Evolutionary conservation across 768 basidiomycete species (phyloP), one percentile per base, ranked within the genome.

Genomic region (Calocybe cyanea): DNA sequence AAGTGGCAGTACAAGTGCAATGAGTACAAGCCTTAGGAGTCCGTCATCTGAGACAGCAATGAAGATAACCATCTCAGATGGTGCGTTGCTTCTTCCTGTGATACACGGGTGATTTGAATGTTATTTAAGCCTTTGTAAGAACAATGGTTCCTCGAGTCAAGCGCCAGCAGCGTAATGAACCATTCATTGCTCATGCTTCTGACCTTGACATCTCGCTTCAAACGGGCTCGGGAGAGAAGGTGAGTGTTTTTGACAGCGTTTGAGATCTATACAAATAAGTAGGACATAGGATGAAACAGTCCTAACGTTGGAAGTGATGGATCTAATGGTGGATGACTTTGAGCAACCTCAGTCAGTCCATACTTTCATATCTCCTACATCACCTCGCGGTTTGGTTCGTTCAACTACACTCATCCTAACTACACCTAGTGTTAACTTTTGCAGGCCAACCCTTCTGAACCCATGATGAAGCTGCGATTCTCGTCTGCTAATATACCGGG

Each of bases 201-300:
- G 85, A 90, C 51, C 51, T 88, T 3, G 77, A 83, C 43, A 63
- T 77, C 6, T 61, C 82, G 7, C 54, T 90, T 1, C 85, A 92
- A 60, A 56, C 85, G 8, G 84, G 83, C 55, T 76, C 82, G 0
- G 78, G 84, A 45, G 86, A 81, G 44, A 85, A 78, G 75, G 90
- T 88, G 49, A 39, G 67, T 61, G 25, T 7, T 25, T 39, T 8
- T 17, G 18, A 15, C 17, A 17, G 18, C 35, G 9, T 44, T 24
- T 47, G 44, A 17, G 19, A 34, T 19, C 32, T 11, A n/a, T 46
- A 41, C 44, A 41, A n/a, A n/a, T n/a, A n/a, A n/a, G n/a, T n/a
- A n/a, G 51, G 40, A 18, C 34, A 8, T 53, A 92, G 83, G 81
- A 89, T 43, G 83, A 89, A 60, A 87, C 79, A 11, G 71, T 81